These are phyloP conservation scores for Ochromonas danica DNA, from an alignment of 108 stramenopile species.

Conservation along the genomic window DNA sequence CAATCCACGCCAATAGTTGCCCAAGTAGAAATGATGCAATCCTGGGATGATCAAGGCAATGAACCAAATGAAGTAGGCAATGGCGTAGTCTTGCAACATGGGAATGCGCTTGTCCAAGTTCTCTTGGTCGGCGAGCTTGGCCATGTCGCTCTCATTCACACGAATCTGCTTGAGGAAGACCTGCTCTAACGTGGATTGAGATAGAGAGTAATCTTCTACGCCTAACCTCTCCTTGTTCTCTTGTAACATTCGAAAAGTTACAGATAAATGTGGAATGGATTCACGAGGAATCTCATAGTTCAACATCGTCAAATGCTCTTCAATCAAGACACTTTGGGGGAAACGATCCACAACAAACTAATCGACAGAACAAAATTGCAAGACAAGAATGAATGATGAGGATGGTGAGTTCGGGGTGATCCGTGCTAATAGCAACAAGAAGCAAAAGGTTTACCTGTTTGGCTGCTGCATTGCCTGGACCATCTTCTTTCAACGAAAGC, in stretches of 20 bases:
- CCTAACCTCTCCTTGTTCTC: background rate
- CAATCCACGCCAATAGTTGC: too few relatives aligned
- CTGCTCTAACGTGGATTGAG: slow-evolving; percentile 33
- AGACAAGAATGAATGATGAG: too few relatives aligned
- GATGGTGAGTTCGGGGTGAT: too few relatives aligned
- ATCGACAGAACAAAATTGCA: too few relatives aligned
- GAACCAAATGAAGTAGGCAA: background rate
- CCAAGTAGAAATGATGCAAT: too few relatives aligned
- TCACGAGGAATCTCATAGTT: slow-evolving; percentile 33
- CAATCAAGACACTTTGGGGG: background rate
- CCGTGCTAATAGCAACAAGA: too few relatives aligned
- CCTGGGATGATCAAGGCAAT: slow-evolving; percentile 8
- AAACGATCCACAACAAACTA: slow-evolving; percentile 24
- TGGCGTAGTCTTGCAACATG: background rate
- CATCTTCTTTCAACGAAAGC: too few relatives aligned
- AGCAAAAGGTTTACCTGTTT: too few relatives aligned
- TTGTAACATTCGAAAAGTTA: slow-evolving; percentile 5
- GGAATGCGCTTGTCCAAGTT: slow-evolving; percentile 19
- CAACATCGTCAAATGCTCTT: slow-evolving; percentile 19
- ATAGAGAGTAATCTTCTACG: slow-evolving; percentile 5
- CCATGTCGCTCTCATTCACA: slow-evolving; percentile 2
- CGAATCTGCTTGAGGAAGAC: slow-evolving; percentile 37
- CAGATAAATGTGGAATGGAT: background rate
- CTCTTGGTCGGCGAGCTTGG: too few relatives aligned
- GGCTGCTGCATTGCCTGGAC: too few relatives aligned